Evolutionary conservation across 192 early-diverging fungal species (phyloP).

Genomic region (Jimgerdemannia flammicorona): DNA sequence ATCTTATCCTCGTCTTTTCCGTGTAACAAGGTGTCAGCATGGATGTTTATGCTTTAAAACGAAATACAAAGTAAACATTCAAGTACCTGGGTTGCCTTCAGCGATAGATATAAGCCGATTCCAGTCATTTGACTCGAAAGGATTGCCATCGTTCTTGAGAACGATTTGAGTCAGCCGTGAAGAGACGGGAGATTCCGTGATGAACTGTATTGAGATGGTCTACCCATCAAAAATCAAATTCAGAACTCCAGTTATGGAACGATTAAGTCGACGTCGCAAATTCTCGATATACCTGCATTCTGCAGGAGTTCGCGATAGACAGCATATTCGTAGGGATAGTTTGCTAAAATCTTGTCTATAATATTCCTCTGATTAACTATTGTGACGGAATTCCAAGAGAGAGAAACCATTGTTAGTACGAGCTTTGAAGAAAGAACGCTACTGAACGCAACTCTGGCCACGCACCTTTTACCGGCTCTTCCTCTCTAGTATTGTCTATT

Average conservation of each 20-base stretch:
- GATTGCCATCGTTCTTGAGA: constrained; percentile 83
- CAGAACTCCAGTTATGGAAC: neutral
- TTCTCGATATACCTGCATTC: constrained; percentile 41
- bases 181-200: constrained; percentile 25
- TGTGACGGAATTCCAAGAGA: neutral
- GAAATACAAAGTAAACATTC: too few species aligned
- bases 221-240: neutral
- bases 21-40: too few species aligned
- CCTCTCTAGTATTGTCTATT: too few species aligned
- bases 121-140: constrained; percentile 82
- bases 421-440: too few species aligned
- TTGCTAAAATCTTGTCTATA: constrained; percentile 88
- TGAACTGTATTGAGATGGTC: constrained; percentile 54
- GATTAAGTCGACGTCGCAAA: constrained; percentile 21
- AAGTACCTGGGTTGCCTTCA: constrained; percentile 88
- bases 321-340: constrained; percentile 83
- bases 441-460: too few species aligned
- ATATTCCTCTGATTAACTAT: constrained; percentile 84
- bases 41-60: neutral
- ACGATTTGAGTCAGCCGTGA: constrained; percentile 38
- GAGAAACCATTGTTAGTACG: too few species aligned
- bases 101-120: constrained; percentile 77
- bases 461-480: too few species aligned
- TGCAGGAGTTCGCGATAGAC: constrained; percentile 79
- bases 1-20: constrained; percentile 51